Evolutionary conservation across 768 basidiomycete species (phyloP).

Genomic region (Rhodocollybia butyracea): DNA sequence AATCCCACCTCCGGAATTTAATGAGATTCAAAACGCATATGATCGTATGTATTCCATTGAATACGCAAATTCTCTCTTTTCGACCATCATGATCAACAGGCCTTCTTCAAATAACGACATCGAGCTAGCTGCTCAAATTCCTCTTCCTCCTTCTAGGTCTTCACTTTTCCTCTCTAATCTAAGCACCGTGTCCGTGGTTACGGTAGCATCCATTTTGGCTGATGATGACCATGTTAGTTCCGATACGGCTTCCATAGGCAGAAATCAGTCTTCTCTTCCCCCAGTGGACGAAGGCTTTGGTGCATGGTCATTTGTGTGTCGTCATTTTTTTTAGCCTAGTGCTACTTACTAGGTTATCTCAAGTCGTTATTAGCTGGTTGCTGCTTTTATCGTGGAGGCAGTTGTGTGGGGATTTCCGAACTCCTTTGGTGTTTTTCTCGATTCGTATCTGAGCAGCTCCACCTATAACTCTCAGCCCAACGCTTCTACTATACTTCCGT

Average conservation of each 20-base stretch:
- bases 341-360: not conserved
- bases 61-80: too few species aligned
- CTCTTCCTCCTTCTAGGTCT: not conserved
- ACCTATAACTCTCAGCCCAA: conserved; percentile 17
- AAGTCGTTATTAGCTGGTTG: conserved; percentile 24
- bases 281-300: conserved; percentile 21
- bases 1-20: too few species aligned
- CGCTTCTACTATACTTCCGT: conserved; percentile 22
- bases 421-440: conserved; percentile 26
- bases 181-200: not conserved
- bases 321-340: not conserved
- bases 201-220: too few species aligned
- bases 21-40: too few species aligned
- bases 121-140: not conserved
- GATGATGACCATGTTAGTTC: not conserved
- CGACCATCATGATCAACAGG: not conserved
- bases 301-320: conserved; percentile 25
- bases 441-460: conserved; percentile 8
- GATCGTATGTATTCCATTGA: too few species aligned
- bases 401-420: conserved; percentile 28
- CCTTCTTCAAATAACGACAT: not conserved
- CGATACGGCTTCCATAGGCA: not conserved
- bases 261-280: conserved; percentile 16
- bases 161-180: not conserved
- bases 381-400: conserved; percentile 22